A percentile compares a stretch with the other conserved stretches of the same genome.
Evolutionary conservation across 305 asterid genomes (phyloP).

Genomic region (Euphrasia arctica): DNA sequence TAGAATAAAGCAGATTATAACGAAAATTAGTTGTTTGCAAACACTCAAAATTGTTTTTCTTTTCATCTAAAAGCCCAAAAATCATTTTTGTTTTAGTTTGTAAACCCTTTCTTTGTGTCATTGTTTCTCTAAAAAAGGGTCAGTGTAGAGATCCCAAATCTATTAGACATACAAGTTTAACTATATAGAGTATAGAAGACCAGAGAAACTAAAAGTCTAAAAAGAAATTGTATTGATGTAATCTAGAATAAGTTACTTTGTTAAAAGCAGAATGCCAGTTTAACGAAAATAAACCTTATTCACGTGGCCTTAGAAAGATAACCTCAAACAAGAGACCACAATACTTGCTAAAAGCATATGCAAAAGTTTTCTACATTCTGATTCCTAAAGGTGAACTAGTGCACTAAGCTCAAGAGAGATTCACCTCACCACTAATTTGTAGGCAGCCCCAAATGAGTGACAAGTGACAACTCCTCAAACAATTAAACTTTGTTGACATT

Average conservation of each 20-base stretch:
- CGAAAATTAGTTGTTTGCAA: too few relatives aligned
- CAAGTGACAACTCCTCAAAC: constrained; percentile 13
- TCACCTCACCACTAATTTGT: constrained; percentile 4
- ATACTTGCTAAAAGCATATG: constrained; percentile 8
- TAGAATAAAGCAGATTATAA: too few relatives aligned
- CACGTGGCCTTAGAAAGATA: not conserved
- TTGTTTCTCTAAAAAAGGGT: too few relatives aligned
- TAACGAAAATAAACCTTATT: not conserved
- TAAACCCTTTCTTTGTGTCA: too few relatives aligned
- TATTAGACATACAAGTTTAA: not conserved
- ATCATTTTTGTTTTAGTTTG: too few relatives aligned
- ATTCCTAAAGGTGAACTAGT: not conserved
- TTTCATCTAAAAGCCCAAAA: too few relatives aligned
- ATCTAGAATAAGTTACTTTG: not conserved
- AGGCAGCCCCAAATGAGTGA: not conserved
- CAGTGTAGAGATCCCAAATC: not conserved
- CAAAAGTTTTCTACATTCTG: not conserved
- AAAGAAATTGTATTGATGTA: too few relatives aligned
- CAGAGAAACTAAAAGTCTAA: too few relatives aligned
- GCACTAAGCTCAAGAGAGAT: constrained; percentile 5
- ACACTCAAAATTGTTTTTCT: too few relatives aligned
- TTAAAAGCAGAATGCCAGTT: not conserved
- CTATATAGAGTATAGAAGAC: not conserved
- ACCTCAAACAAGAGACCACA: not conserved
- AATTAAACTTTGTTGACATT: constrained; percentile 12